phyloP scores from a whole-genome alignment of 75 land plant genomes.

The Larix kaempferi region DNA sequence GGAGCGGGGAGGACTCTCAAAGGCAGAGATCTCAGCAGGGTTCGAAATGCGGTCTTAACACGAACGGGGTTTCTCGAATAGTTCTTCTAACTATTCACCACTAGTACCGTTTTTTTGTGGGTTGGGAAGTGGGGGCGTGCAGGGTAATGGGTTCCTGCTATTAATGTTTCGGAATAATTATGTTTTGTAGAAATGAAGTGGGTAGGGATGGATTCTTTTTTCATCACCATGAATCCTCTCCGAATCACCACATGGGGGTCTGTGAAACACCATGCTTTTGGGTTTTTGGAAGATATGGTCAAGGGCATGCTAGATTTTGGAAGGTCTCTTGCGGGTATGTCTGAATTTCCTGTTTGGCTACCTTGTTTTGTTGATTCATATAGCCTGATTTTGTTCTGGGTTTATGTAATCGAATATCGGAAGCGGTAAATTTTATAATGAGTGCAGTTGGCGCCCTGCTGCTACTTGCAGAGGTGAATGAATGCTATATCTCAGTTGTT shows the following conservation, averaged over 20 bases:
- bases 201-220: neutral
- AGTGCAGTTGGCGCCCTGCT: neutral
- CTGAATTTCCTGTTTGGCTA: neutral
- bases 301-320: neutral
- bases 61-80: slow-evolving; percentile 57
- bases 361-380: neutral
- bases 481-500: neutral
- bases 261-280: neutral
- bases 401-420: neutral
- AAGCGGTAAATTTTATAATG: neutral
- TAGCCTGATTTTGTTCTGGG: neutral
- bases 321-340: neutral
- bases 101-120: neutral
- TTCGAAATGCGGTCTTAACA: slow-evolving; percentile 53
- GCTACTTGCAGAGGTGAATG: neutral
- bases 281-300: neutral
- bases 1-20: slow-evolving; percentile 65
- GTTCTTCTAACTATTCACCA: neutral
- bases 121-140: neutral
- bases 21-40: slow-evolving; percentile 63
- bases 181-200: too few relatives aligned
- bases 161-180: too few relatives aligned
- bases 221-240: neutral
- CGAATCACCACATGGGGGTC: neutral
- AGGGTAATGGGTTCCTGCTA: neutral